A percentile compares a stretch with the other conserved stretches of the same genome.
Evolutionary conservation across 1,284 basidiomycete genomes (phyloP).

Genomic region (Mycosarcoma mackinlayi): DNA sequence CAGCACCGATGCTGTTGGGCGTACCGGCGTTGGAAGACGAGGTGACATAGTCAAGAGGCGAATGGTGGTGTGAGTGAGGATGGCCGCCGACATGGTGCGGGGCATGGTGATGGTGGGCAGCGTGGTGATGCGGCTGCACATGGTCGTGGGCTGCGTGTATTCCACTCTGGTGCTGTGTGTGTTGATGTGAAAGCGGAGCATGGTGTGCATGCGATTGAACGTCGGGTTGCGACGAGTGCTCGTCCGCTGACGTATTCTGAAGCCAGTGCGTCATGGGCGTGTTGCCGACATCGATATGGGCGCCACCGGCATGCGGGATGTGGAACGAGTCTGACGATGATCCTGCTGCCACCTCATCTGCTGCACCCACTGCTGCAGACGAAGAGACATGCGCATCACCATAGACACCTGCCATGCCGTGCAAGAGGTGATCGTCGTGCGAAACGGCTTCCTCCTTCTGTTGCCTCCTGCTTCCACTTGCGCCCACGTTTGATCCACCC

Average conservation of each 20-base stretch:
- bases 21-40: conserved; percentile 31
- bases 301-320: conserved; percentile 25
- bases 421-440: conserved; percentile 13
- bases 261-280: conserved; percentile 44
- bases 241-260: conserved; percentile 31
- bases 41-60: conserved; percentile 35
- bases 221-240: conserved; percentile 37
- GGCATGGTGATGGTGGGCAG: conserved; percentile 11
- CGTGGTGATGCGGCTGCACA: conserved; percentile 13
- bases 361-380: background rate
- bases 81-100: conserved; percentile 7
- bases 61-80: conserved; percentile 42
- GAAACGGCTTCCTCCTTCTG: conserved; percentile 8
- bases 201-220: conserved; percentile 5
- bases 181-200: conserved; percentile 19
- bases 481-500: conserved; percentile 17
- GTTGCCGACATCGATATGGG: conserved; percentile 12
- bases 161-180: conserved; percentile 12
- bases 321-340: conserved; percentile 20
- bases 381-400: conserved; percentile 18
- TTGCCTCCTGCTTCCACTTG: conserved; percentile 15
- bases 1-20: conserved; percentile 37
- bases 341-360: conserved; percentile 5
- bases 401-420: conserved; percentile 12
- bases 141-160: conserved; percentile 20